Base-by-base conservation (phyloP, 2,329 filamentous ascomycete genomes). In the Dothideomycetidae sp. region DNA sequence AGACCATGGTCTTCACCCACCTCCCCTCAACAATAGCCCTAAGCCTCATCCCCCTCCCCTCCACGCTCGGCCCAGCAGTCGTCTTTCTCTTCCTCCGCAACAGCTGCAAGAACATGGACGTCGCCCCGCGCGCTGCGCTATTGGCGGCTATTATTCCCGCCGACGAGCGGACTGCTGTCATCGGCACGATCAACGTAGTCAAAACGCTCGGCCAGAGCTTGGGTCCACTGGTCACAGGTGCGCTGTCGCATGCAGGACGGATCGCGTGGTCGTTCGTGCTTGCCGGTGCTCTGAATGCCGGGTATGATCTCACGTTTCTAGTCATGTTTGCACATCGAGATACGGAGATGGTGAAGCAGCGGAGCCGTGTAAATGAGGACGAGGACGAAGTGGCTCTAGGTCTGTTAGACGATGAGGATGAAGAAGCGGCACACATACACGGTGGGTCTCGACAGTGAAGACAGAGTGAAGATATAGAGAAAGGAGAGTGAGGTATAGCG, bases 111-210 rank as follows among this genome's bases (percentile, higher is more conserved):
- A 73, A 64, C 34, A 84, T 84, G 78, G 79, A 84, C 46, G 67
- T 71, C 14, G 78, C 75, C 0, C 80, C 80, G 0, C 68, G 78
- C 5, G 68, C 71, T 3, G 79, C 79, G 0, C 83, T 84, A 51
- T 55, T 84, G 2, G 71, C 79, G 0, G 71, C 75, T 1, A 68
- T 75, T 0, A 65, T 84, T 3, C 66, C 71, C 7, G 67, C 77
- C 0, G 60, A 65, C 2, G 78, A 84, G 53, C 67, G 80, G 1
- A 84, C 79, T 0, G 75, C 76, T 0, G 70, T 81, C 9, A 76
- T 84, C 70, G 80, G 79, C 0, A 60, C 75, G 0, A 64, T 81
- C 3, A 82, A 81, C 44, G 71, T 78, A 1, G 69, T 78, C 17
- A 81, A 80, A 55, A 83, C 78, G 0, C 59, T 67, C 4, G 64